phyloP scores from a whole-genome alignment of 2,329 filamentous ascomycete species.

The Fusarium succisae region DNA sequence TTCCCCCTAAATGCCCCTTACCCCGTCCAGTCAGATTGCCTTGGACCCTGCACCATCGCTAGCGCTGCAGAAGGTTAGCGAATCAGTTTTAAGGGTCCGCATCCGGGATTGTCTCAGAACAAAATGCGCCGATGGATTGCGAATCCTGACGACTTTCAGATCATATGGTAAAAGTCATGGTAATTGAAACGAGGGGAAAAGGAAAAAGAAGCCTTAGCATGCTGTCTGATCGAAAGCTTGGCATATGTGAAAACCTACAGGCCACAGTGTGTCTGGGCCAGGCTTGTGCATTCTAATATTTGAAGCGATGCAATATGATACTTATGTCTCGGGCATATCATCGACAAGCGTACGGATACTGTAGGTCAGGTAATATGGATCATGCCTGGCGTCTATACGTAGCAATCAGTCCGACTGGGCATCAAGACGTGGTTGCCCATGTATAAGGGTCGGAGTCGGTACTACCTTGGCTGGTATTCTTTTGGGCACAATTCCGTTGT shows the following conservation, averaged over 20 bases:
- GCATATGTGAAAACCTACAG: not conserved
- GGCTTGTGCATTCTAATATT: not conserved
- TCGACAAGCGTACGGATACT: not conserved
- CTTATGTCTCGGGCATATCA: constrained; percentile 27
- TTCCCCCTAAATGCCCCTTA: constrained; percentile 27
- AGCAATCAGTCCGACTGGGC: not conserved
- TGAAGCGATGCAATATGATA: constrained; percentile 3
- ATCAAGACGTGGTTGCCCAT: not conserved
- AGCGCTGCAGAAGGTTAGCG: constrained; percentile 25
- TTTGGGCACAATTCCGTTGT: constrained; percentile 1
- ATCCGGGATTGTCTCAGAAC: constrained; percentile 21
- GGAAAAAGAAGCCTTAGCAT: not conserved
- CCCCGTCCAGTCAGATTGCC: constrained; percentile 22
- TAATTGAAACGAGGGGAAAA: not conserved
- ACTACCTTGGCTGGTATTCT: not conserved
- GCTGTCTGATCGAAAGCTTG: not conserved
- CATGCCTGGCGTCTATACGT: not conserved
- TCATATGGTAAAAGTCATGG: not conserved
- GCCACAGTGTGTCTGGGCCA: constrained; percentile 9
- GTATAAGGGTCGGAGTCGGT: not conserved
- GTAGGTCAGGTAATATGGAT: not conserved
- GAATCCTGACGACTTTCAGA: not conserved
- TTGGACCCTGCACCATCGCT: constrained; percentile 38
- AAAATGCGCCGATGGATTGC: constrained; percentile 19
- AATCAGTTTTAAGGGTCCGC: constrained; percentile 26